Evolutionary conservation across 495 filamentous ascomycete genomes (phyloP).

Genomic region (Melanomma pulvis-pyrius): DNA sequence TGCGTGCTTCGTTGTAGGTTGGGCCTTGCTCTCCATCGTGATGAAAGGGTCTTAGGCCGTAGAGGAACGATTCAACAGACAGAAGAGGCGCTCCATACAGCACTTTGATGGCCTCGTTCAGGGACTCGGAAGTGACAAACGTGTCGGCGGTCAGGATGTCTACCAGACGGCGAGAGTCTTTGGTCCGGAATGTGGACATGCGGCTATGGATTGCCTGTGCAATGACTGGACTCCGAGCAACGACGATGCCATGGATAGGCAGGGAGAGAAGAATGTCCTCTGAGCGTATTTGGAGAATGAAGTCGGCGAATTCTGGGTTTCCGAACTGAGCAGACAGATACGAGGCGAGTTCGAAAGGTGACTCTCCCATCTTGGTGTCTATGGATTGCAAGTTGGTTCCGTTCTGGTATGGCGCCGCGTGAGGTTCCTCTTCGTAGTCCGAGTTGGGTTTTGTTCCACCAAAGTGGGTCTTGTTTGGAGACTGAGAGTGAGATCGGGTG

Average conservation of each 20-base stretch:
- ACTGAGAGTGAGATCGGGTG: slow-evolving; percentile 23
- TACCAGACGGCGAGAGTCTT: slow-evolving; percentile 28
- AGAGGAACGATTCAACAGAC: slow-evolving; percentile 22
- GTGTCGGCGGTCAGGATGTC: slow-evolving; percentile 31
- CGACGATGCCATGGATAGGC: slow-evolving; percentile 42
- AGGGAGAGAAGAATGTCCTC: slow-evolving; percentile 20
- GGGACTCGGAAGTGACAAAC: slow-evolving; percentile 30
- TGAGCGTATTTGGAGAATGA: slow-evolving; percentile 37
- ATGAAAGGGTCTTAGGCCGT: slow-evolving; percentile 21
- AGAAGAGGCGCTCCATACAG: slow-evolving; percentile 43
- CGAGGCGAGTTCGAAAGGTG: slow-evolving; percentile 19
- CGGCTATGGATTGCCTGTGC: slow-evolving; percentile 23
- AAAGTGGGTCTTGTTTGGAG: slow-evolving; percentile 18
- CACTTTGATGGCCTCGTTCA: slow-evolving; percentile 41
- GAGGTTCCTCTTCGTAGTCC: neutral
- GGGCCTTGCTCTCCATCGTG: slow-evolving; percentile 1
- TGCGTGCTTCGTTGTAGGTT: slow-evolving; percentile 29
- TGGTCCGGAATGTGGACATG: neutral
- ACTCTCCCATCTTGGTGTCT: slow-evolving; percentile 5
- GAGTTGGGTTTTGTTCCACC: neutral
- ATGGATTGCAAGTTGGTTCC: slow-evolving; percentile 1
- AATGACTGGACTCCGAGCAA: slow-evolving; percentile 40
- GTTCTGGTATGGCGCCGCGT: slow-evolving; percentile 1
- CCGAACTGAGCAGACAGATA: slow-evolving; percentile 42
- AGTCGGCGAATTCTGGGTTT: slow-evolving; percentile 42